Evolutionary conservation across 805 yeast species (phyloP).

Genomic region (Limtongia smithiae): DNA sequence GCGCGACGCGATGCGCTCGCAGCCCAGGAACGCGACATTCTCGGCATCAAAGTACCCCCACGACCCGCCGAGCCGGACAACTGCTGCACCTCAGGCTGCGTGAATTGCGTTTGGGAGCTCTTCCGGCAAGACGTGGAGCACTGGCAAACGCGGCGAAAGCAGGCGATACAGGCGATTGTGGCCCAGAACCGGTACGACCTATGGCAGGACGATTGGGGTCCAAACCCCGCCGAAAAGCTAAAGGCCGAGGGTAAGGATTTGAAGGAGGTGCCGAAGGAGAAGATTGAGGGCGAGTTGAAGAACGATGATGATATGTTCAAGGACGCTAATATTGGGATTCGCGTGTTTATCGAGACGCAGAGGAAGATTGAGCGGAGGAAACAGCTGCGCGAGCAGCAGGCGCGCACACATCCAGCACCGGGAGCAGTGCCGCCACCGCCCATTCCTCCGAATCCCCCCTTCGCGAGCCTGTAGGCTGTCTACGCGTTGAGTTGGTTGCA

Average conservation of each 20-base stretch:
- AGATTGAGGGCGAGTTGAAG: slow-evolving; percentile 28
- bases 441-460: too few species aligned
- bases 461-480: too few species aligned
- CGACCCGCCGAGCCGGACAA: slow-evolving; percentile 88
- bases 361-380: too few species aligned
- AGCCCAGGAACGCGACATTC: slow-evolving; percentile 21
- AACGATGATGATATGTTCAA: too few species aligned
- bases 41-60: slow-evolving; percentile 75
- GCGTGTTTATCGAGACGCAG: too few species aligned
- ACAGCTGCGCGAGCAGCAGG: not conserved
- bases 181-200: slow-evolving; percentile 39
- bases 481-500: too few species aligned
- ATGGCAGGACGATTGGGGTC: slow-evolving; percentile 68
- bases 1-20: slow-evolving; percentile 15
- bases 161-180: slow-evolving; percentile 55
- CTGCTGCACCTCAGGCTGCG: slow-evolving; percentile 97
- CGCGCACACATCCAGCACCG: too few species aligned
- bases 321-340: too few species aligned
- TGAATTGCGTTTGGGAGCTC: slow-evolving; percentile 94
- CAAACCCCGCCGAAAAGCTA: slow-evolving; percentile 41
- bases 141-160: slow-evolving; percentile 61
- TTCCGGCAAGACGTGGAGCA: slow-evolving; percentile 82
- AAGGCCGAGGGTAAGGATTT: slow-evolving; percentile 16
- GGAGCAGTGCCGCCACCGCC: too few species aligned
- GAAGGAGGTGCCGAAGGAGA: slow-evolving; percentile 5